A percentile compares a stretch with the other conserved stretches of the same genome.
phyloP scores from a whole-genome alignment of 257 asterid genomes.

The Sherardia arvensis region DNA sequence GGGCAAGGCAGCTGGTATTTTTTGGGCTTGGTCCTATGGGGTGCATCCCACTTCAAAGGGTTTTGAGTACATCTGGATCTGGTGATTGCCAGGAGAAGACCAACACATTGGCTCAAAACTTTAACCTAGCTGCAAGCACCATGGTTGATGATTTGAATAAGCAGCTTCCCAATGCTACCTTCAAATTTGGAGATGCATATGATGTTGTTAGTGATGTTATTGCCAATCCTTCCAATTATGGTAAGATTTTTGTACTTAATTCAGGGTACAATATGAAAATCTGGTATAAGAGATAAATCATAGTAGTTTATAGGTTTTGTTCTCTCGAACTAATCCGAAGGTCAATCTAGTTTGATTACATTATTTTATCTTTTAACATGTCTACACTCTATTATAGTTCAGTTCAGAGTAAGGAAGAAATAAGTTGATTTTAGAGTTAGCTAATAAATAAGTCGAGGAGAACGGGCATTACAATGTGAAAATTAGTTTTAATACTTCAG shows the following conservation, averaged over 20 bases:
- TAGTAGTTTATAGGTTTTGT: too few species aligned
- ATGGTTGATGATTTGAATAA: slow-evolving; percentile 32
- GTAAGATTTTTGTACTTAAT: slow-evolving; percentile 24
- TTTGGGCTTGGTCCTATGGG: slow-evolving; percentile 97
- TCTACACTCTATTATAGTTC: too few species aligned
- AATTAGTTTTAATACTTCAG: too few species aligned
- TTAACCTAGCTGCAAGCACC: slow-evolving; percentile 41
- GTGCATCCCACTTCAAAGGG: slow-evolving; percentile 89
- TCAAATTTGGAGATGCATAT: slow-evolving; percentile 74
- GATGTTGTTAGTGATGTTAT: slow-evolving; percentile 73
- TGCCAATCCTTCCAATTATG: slow-evolving; percentile 48
- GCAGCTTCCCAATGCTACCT: slow-evolving; percentile 58
- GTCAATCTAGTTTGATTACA: too few species aligned
- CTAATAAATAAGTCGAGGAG: too few species aligned
- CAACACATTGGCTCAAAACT: slow-evolving; percentile 51
- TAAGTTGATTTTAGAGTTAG: too few species aligned
- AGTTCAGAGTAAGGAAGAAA: too few species aligned
- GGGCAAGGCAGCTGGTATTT: slow-evolving; percentile 64
- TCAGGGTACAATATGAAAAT: too few species aligned
- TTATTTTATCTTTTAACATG: too few species aligned
- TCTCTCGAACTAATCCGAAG: too few species aligned
- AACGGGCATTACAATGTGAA: too few species aligned
- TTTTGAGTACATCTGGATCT: slow-evolving; percentile 47
- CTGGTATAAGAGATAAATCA: too few species aligned
- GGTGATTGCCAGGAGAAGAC: slow-evolving; percentile 72